Conservation (phyloP, 1,139 yeast genomes). For the Meyerozyma athensensis region DNA sequence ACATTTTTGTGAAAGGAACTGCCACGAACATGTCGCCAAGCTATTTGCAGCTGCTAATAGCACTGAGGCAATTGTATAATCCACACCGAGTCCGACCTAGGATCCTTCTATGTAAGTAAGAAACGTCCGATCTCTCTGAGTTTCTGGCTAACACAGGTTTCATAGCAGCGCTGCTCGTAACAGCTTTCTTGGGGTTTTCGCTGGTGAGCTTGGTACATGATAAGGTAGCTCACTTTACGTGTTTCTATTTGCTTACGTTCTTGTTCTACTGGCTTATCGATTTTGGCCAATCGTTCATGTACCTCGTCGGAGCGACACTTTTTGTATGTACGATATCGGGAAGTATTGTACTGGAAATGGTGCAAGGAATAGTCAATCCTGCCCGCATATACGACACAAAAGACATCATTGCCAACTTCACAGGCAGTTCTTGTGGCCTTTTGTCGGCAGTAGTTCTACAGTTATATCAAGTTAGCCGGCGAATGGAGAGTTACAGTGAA, state of each 20-base stretch:
- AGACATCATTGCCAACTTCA: neutral
- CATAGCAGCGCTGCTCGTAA: neutral
- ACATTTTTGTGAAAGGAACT: too few relatives aligned
- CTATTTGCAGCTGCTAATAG: too few relatives aligned
- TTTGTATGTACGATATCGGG: neutral
- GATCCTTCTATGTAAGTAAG: neutral
- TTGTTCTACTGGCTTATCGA: constrained; percentile 2
- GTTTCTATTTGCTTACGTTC: constrained; percentile 1
- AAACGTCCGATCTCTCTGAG: too few relatives aligned
- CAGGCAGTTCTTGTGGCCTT: neutral
- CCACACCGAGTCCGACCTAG: neutral
- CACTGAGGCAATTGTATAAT: neutral
- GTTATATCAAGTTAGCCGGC: neutral
- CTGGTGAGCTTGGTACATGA: constrained; percentile 2
- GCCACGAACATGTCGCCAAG: too few relatives aligned
- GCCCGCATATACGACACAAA: neutral
- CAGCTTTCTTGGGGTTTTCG: neutral
- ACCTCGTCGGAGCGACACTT: neutral
- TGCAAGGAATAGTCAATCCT: constrained; percentile 1
- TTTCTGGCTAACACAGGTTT: constrained; percentile 2
- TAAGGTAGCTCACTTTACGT: constrained; percentile 1
- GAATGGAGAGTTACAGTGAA: neutral
- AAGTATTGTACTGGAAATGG: constrained; percentile 1
- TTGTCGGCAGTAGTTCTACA: neutral
- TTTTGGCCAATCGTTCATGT: neutral